Base-by-base conservation (phyloP, 2,329 filamentous ascomycete species). In the Diaporthe sp. region DNA sequence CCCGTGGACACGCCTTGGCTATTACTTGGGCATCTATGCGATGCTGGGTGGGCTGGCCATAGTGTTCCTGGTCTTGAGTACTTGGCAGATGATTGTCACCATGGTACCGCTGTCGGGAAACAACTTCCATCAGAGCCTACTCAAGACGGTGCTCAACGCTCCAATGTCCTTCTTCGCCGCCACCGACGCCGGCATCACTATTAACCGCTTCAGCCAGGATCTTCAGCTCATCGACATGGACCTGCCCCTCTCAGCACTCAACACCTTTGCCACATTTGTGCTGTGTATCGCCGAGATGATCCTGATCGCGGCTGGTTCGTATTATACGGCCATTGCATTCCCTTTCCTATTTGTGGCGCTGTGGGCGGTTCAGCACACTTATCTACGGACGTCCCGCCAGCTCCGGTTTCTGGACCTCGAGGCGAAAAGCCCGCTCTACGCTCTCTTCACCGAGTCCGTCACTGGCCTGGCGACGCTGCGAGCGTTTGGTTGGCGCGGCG, bases 401-500 rank as follows among this genome's bases (percentile, higher is more conserved):
- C 80, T 90, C 19, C 85, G 88, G 74, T 83, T 88, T 37, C 80
- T 90, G 57, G 89, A 90, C 62, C 82, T 90, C n/a, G 88, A 90
- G 79, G 84, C 85, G 7, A 88, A 89, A 58, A 85, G 87, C 0
- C 87, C 87, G 0, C 81, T 90, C 1, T 88, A 87, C 79, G 85
- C 87, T 0, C 82, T 79, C 31, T 88, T 90, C 75, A 83, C 85
- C n/a, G 87, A 89, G 76, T 86, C 85, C 1, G 81, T 89, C 22
- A 83, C 83, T 42, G 89, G 89, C 0, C 79, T 90, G 2, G 83
- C 83, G 0, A 89, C 88, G 0, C 83, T 90, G 13, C 86, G 90
- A 13, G 88, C 90, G 1, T 92, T 91, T 76, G 86, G 86, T 3
- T 92, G 90, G 90, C 83, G 87, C 51, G 79, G 82, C 2, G 79